Evolutionary conservation across 495 filamentous ascomycete genomes (phyloP).

Genomic region (Neurospora intermedia): DNA sequence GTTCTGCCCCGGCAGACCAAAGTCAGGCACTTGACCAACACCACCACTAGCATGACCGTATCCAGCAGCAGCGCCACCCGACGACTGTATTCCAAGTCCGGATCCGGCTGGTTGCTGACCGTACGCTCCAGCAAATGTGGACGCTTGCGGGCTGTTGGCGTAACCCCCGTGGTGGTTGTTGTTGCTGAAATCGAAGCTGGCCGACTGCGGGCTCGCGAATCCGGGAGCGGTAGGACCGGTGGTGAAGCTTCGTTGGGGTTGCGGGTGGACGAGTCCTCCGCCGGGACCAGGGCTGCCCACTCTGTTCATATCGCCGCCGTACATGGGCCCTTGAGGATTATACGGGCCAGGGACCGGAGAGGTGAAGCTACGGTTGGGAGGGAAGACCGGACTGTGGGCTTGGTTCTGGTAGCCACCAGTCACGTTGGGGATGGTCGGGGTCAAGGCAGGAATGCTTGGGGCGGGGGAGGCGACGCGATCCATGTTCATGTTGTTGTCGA

Average conservation of each 20-base stretch:
- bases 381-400: slow-evolving; percentile 8
- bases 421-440: slow-evolving; percentile 16
- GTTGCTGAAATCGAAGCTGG: not conserved
- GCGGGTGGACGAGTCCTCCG: slow-evolving; percentile 8
- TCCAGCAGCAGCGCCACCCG: too few species aligned
- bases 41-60: not conserved
- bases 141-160: not conserved
- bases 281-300: slow-evolving; percentile 14
- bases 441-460: not conserved
- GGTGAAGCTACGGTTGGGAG: slow-evolving; percentile 24
- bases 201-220: not conserved
- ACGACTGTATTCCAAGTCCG: not conserved
- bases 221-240: not conserved
- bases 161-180: not conserved
- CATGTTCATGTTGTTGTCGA: not conserved
- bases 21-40: not conserved
- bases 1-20: not conserved
- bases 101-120: not conserved
- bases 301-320: slow-evolving; percentile 10
- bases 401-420: slow-evolving; percentile 8
- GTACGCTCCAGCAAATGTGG: not conserved
- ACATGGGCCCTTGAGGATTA: slow-evolving; percentile 15
- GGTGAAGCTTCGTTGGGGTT: slow-evolving; percentile 23
- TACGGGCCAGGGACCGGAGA: slow-evolving; percentile 19
- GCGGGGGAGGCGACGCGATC: not conserved